Evolutionary conservation across 768 basidiomycete genomes (phyloP).

Genomic region (Lactarius akahatsu): DNA sequence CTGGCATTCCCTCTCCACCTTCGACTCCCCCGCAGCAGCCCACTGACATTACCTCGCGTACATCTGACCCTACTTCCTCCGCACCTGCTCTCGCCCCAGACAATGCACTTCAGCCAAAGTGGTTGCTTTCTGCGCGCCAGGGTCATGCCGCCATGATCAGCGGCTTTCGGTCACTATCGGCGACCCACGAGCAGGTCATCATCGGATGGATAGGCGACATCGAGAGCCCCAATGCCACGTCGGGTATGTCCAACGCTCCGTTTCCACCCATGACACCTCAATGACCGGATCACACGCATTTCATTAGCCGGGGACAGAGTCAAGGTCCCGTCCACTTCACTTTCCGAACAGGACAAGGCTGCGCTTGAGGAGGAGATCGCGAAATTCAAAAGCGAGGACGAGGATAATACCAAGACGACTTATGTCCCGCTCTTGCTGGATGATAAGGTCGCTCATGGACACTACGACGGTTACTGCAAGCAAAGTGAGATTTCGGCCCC

Average conservation of each 20-base stretch:
- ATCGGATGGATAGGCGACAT: conserved; percentile 96
- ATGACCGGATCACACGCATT: conserved; percentile 17
- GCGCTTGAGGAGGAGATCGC: conserved; percentile 65
- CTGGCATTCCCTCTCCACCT: conserved; percentile 68
- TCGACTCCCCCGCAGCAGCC: conserved; percentile 68
- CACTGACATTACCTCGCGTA: conserved; percentile 45
- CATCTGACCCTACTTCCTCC: conserved; percentile 23
- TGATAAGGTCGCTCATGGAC: conserved; percentile 85
- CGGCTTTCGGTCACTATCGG: conserved; percentile 81
- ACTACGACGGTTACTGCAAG: conserved; percentile 98
- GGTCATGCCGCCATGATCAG: conserved; percentile 96
- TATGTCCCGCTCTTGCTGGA: conserved; percentile 93
- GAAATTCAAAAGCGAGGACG: conserved; percentile 59
- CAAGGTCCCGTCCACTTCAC: conserved; percentile 48
- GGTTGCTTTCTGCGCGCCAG: conserved; percentile 77
- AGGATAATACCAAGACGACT: conserved; percentile 53
- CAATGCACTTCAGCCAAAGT: conserved; percentile 41
- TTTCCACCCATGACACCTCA: conserved; percentile 10
- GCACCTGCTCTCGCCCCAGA: conserved; percentile 22
- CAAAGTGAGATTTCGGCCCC: conserved; percentile 60
- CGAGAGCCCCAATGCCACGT: conserved; percentile 41
- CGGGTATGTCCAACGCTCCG: conserved; percentile 26
- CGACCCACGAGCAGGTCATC: conserved; percentile 86
- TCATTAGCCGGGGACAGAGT: conserved; percentile 32
- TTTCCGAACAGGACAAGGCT: conserved; percentile 61